Evolutionary conservation across 2,329 filamentous ascomycete species (phyloP).

Genomic region (Neoascochyta sp.): DNA sequence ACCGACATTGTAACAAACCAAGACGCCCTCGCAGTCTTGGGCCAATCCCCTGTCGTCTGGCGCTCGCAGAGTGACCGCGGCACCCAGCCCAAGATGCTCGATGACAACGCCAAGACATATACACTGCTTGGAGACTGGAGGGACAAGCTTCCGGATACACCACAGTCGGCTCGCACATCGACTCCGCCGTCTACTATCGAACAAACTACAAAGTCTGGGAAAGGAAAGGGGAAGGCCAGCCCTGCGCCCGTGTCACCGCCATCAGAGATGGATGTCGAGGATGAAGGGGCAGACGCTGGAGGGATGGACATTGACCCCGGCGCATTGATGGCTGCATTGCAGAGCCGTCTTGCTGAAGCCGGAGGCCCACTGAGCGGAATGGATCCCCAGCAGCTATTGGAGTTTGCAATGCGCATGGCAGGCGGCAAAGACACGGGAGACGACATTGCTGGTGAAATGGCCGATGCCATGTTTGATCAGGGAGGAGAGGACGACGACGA

Average conservation of each 20-base stretch:
- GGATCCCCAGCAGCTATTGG: conserved; percentile 43
- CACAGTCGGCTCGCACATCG: conserved; percentile 21
- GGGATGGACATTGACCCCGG: conserved; percentile 36
- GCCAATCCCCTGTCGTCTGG: conserved; percentile 34
- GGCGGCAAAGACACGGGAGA: conserved; percentile 41
- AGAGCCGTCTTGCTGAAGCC: conserved; percentile 31
- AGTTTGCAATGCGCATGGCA: conserved; percentile 46
- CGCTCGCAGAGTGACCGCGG: conserved; percentile 25
- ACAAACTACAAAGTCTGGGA: conserved; percentile 7
- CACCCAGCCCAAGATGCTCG: conserved; percentile 19
- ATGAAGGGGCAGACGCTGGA: conserved; percentile 13
- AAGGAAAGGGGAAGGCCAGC: conserved; percentile 6
- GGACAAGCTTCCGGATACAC: conserved; percentile 33
- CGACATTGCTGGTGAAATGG: conserved; percentile 43
- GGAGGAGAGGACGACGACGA: conserved; percentile 31
- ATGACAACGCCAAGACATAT: conserved; percentile 32
- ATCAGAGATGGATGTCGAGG: conserved; percentile 11
- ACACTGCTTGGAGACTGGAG: conserved; percentile 47
- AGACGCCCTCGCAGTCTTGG: conserved; percentile 7
- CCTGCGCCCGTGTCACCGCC: conserved; percentile 14
- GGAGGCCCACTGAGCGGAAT: conserved; percentile 38
- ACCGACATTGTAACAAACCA: conserved; percentile 2
- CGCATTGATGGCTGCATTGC: conserved; percentile 37
- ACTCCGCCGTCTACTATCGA: conserved; percentile 12
- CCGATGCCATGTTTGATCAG: conserved; percentile 42